Evolutionary conservation across 805 yeast genomes (phyloP).

Genomic region (Cyberlindnera mycetangii): DNA sequence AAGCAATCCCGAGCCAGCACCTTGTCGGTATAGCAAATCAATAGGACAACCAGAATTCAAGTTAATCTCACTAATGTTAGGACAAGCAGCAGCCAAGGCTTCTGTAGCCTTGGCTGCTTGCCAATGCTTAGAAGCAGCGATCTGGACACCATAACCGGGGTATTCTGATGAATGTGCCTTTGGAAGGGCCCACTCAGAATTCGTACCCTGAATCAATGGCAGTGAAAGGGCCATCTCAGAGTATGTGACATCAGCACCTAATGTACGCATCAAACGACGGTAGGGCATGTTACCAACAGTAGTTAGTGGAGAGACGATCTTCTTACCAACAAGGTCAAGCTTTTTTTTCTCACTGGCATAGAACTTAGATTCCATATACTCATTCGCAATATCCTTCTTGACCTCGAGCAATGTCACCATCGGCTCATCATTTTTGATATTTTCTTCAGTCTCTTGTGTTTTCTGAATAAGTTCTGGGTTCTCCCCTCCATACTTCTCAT

Average conservation of each 20-base stretch:
- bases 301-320: slow-evolving; percentile 91
- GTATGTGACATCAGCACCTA: slow-evolving; percentile 92
- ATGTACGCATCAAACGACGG: slow-evolving; percentile 83
- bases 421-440: neutral
- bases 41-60: slow-evolving; percentile 98
- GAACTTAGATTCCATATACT: slow-evolving; percentile 76
- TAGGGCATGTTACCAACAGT: slow-evolving; percentile 97
- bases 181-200: slow-evolving; percentile 96
- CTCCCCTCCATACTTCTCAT: slow-evolving; percentile 1
- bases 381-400: slow-evolving; percentile 37
- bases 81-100: slow-evolving; percentile 54
- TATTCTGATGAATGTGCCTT: slow-evolving; percentile 80
- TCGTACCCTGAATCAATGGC: slow-evolving; percentile 85
- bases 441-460: neutral
- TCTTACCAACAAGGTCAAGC: slow-evolving; percentile 65
- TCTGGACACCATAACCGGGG: slow-evolving; percentile 91
- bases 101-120: slow-evolving; percentile 94
- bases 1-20: slow-evolving; percentile 92
- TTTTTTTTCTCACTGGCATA: slow-evolving; percentile 78
- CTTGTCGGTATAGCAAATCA: slow-evolving; percentile 88
- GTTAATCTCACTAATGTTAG: slow-evolving; percentile 75
- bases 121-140: slow-evolving; percentile 90
- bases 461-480: neutral
- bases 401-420: slow-evolving; percentile 17
- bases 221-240: slow-evolving; percentile 91